phyloP scores from a whole-genome alignment of 495 filamentous ascomycete species.

The Penicillium malachiteum region DNA sequence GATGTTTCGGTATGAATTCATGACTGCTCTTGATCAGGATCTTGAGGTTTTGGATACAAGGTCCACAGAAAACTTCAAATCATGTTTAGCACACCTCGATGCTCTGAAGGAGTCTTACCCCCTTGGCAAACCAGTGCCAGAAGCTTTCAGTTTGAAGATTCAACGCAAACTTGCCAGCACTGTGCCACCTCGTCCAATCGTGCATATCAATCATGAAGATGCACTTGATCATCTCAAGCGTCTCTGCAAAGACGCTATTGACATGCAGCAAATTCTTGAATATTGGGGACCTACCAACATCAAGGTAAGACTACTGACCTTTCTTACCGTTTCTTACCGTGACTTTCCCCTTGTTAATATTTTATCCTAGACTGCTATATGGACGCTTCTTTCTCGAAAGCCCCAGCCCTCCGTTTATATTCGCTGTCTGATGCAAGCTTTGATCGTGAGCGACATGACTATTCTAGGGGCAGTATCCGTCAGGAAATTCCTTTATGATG shows the following conservation, averaged over 20 bases:
- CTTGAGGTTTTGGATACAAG: conserved; percentile 38
- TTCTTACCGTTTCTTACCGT: not conserved
- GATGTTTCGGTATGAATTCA: conserved; percentile 61
- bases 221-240: conserved; percentile 68
- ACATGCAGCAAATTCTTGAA: conserved; percentile 64
- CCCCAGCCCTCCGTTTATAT: conserved; percentile 84
- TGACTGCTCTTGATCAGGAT: conserved; percentile 52
- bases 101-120: conserved; percentile 54
- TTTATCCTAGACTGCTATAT: conserved; percentile 52
- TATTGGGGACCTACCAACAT: conserved; percentile 68
- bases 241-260: conserved; percentile 70
- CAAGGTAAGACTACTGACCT: conserved; percentile 26
- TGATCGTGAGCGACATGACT: conserved; percentile 69
- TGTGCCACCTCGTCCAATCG: conserved; percentile 87
- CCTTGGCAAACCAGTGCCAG: conserved; percentile 65
- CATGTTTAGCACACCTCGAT: conserved; percentile 46
- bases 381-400: conserved; percentile 71
- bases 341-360: conserved; percentile 12
- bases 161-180: conserved; percentile 88
- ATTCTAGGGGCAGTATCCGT: conserved; percentile 65
- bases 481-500: conserved; percentile 73
- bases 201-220: conserved; percentile 68
- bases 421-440: conserved; percentile 72
- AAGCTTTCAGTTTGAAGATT: conserved; percentile 85
- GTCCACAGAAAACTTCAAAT: conserved; percentile 38